Conservation (phyloP, 2,329 filamentous ascomycete species). For the Penicillium psychrosexuale region DNA sequence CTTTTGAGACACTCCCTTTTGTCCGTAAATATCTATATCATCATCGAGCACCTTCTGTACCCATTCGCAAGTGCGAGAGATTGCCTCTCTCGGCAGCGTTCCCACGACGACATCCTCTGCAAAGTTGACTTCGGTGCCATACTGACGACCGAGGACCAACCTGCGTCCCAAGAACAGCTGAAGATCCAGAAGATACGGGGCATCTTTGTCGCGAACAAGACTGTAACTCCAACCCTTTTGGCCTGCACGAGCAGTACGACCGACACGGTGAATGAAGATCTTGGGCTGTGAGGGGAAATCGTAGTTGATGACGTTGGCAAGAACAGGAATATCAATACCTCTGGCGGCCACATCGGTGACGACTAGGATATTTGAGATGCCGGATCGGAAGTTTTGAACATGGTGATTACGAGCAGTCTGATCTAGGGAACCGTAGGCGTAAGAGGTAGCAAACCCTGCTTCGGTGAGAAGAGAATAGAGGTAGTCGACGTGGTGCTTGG, state of each 20-base stretch:
- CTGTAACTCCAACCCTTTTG: constrained; percentile 94
- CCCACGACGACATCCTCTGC: constrained; percentile 82
- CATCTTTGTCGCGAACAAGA: constrained; percentile 80
- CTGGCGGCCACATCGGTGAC: constrained; percentile 95
- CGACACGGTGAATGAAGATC: constrained; percentile 93
- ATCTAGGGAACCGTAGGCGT: constrained; percentile 91
- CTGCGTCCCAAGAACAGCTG: constrained; percentile 90
- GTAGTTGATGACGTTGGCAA: constrained; percentile 98
- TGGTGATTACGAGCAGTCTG: constrained; percentile 90
- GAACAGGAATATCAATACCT: constrained; percentile 94
- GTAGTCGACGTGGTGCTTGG: constrained; percentile 97
- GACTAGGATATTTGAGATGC: constrained; percentile 83
- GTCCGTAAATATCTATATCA: constrained; percentile 66
- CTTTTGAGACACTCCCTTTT: constrained; percentile 74
- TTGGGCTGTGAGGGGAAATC: constrained; percentile 97
- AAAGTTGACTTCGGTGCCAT: constrained; percentile 62
- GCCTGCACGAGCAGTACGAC: constrained; percentile 90
- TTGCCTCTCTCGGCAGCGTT: constrained; percentile 65
- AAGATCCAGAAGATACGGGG: constrained; percentile 87
- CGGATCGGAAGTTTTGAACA: constrained; percentile 82
- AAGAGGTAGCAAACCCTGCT: constrained; percentile 84
- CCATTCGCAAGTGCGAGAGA: constrained; percentile 79
- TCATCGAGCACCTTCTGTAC: constrained; percentile 74
- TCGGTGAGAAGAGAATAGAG: constrained; percentile 73
- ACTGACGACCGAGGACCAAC: constrained; percentile 69